These are phyloP conservation scores for Pleurotus ostreatus DNA, from an alignment of 768 basidiomycete species.

Conservation along the genomic window DNA sequence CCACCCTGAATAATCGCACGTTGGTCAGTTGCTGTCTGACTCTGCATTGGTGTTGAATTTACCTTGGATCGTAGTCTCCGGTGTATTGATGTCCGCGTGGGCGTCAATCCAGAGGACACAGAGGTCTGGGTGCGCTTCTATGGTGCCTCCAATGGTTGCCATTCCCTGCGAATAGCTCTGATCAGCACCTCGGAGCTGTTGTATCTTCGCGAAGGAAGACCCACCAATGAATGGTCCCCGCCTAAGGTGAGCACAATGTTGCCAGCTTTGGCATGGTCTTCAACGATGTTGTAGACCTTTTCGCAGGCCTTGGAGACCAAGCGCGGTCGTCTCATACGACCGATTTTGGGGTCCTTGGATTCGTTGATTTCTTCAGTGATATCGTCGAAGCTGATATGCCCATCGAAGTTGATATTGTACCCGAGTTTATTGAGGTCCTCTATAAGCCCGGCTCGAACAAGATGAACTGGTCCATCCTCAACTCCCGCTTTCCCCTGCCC, in stretches of 20 bases:
- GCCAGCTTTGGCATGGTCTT: slow-evolving; percentile 53
- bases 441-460: slow-evolving; percentile 63
- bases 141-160: slow-evolving; percentile 72
- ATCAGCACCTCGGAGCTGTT: neutral
- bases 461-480: slow-evolving; percentile 62
- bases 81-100: slow-evolving; percentile 79
- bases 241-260: slow-evolving; percentile 68
- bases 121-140: slow-evolving; percentile 52
- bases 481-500: slow-evolving; percentile 42
- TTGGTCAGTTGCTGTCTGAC: neutral
- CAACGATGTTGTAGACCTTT: slow-evolving; percentile 52
- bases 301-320: slow-evolving; percentile 61
- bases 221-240: slow-evolving; percentile 71
- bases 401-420: slow-evolving; percentile 66
- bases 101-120: slow-evolving; percentile 80
- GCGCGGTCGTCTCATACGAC: slow-evolving; percentile 65
- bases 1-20: slow-evolving; percentile 44
- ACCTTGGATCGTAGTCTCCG: slow-evolving; percentile 55
- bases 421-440: slow-evolving; percentile 56
- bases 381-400: slow-evolving; percentile 56
- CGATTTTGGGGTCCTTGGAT: slow-evolving; percentile 52
- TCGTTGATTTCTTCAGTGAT: slow-evolving; percentile 31
- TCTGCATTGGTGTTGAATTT: slow-evolving; percentile 12
- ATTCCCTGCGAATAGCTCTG: slow-evolving; percentile 31
- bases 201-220: neutral